phyloP scores from a whole-genome alignment of 441 rosid species.

The Mallotus repandus region DNA sequence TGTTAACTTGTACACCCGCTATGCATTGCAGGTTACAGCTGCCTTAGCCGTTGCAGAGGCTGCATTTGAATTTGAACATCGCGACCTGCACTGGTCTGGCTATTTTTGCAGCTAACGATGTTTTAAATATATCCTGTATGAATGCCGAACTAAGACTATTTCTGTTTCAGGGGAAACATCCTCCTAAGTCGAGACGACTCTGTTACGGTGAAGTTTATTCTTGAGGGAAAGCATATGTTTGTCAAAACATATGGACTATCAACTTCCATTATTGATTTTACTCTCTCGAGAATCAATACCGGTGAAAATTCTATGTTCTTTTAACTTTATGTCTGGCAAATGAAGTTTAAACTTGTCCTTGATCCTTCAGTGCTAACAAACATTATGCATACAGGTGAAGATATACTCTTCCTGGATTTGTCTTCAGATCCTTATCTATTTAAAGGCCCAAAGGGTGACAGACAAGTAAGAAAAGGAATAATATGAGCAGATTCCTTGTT shows the following conservation, averaged over 20 bases:
- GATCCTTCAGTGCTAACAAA: constrained; percentile 10
- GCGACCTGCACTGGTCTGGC: constrained; percentile 85
- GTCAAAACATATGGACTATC: constrained; percentile 59
- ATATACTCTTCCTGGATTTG: constrained; percentile 79
- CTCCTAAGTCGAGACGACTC: constrained; percentile 72
- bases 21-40: constrained; percentile 63
- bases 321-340: constrained; percentile 1
- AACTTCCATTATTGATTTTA: constrained; percentile 84
- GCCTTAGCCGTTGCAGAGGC: constrained; percentile 93
- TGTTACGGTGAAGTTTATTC: constrained; percentile 38
- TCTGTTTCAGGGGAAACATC: constrained; percentile 76
- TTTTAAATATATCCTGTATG: constrained; percentile 1
- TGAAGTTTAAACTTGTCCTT: constrained; percentile 13
- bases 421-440: constrained; percentile 84
- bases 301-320: constrained; percentile 40
- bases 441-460: constrained; percentile 89
- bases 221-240: constrained; percentile 58
- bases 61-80: constrained; percentile 93
- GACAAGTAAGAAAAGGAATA: constrained; percentile 51
- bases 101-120: constrained; percentile 5
- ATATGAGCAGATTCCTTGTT: not conserved
- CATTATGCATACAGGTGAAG: constrained; percentile 51
- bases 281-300: constrained; percentile 87
- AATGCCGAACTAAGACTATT: constrained; percentile 18
- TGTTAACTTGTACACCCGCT: constrained; percentile 12